Evolutionary conservation across 2,329 filamentous ascomycete species (phyloP).

Genomic region (Exutisphaerella laricina): DNA sequence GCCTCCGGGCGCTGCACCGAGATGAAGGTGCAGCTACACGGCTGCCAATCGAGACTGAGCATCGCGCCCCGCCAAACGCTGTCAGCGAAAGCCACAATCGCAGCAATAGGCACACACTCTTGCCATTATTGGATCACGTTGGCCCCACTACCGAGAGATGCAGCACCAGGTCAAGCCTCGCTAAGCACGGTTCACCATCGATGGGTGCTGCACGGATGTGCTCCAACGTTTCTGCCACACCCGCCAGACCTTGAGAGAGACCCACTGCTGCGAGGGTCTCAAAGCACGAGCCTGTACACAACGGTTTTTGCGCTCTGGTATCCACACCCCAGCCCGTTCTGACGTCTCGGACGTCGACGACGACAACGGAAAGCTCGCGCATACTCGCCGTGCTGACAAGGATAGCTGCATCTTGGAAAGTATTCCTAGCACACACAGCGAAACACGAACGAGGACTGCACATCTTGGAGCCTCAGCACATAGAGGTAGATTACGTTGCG

Average conservation of each 20-base stretch:
- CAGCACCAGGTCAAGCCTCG: slow-evolving; percentile 18
- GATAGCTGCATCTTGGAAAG: slow-evolving; percentile 2
- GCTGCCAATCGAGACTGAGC: slow-evolving; percentile 4
- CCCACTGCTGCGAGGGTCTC: slow-evolving; percentile 14
- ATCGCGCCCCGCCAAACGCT: slow-evolving; percentile 9
- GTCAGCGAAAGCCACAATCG: slow-evolving; percentile 16
- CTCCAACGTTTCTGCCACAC: slow-evolving; percentile 11
- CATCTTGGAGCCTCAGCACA: background rate
- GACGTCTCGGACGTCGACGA: too few relatives aligned
- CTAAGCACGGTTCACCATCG: slow-evolving; percentile 17
- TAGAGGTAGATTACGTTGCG: background rate
- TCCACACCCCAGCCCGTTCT: slow-evolving; percentile 11
- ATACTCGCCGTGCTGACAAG: slow-evolving; percentile 1
- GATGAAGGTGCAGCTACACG: slow-evolving; percentile 7
- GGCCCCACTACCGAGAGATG: slow-evolving; percentile 13
- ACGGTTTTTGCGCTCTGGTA: slow-evolving; percentile 18
- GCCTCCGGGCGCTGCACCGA: slow-evolving; percentile 2
- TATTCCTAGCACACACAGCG: background rate
- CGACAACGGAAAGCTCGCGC: slow-evolving; percentile 11
- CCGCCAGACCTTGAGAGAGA: slow-evolving; percentile 10
- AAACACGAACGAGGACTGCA: background rate
- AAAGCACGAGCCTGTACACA: slow-evolving; percentile 16
- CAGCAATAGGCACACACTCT: slow-evolving; percentile 4
- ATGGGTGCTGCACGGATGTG: slow-evolving; percentile 11
- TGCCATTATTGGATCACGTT: slow-evolving; percentile 9